Conservation (phyloP, 495 filamentous ascomycete species). For the Talaromyces nanjingensis region DNA sequence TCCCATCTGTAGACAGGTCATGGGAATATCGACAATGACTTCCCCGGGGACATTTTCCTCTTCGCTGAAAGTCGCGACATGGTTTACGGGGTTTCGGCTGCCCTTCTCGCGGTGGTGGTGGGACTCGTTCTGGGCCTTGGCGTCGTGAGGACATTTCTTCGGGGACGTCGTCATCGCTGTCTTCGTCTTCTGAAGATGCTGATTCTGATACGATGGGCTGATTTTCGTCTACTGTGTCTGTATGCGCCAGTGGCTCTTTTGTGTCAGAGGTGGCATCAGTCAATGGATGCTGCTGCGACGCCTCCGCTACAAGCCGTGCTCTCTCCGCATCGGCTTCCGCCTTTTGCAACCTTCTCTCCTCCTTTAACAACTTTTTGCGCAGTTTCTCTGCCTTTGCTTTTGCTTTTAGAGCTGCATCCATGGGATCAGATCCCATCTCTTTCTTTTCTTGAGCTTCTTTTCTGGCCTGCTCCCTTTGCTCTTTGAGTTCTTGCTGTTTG, state of each 20-base stretch:
- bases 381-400: slow-evolving; percentile 46
- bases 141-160: slow-evolving; percentile 36
- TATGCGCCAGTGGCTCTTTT: no score
- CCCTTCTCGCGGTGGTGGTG: slow-evolving; percentile 32
- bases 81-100: slow-evolving; percentile 23
- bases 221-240: slow-evolving; percentile 5
- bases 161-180: slow-evolving; percentile 34
- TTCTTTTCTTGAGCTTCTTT: slow-evolving; percentile 20
- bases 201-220: slow-evolving; percentile 25
- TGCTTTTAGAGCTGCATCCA: slow-evolving; percentile 33
- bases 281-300: slow-evolving; percentile 19
- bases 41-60: slow-evolving; percentile 38
- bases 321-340: slow-evolving; percentile 42
- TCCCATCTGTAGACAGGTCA: slow-evolving; percentile 19
- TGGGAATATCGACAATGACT: slow-evolving; percentile 41
- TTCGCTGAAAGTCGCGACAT: slow-evolving; percentile 41
- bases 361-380: slow-evolving; percentile 36
- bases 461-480: slow-evolving; percentile 20
- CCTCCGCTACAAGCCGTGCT: slow-evolving; percentile 31
- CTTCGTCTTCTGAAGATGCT: slow-evolving; percentile 19
- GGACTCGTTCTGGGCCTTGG: slow-evolving; percentile 33
- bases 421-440: slow-evolving; percentile 22
- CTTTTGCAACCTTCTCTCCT: slow-evolving; percentile 40
- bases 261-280: not conserved
- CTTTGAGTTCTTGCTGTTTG: slow-evolving; percentile 22